Evolutionary conservation across 164 flowering plant species (phyloP), one percentile per base, ranked within the genome.

Genomic region (Berberis thunbergii): DNA sequence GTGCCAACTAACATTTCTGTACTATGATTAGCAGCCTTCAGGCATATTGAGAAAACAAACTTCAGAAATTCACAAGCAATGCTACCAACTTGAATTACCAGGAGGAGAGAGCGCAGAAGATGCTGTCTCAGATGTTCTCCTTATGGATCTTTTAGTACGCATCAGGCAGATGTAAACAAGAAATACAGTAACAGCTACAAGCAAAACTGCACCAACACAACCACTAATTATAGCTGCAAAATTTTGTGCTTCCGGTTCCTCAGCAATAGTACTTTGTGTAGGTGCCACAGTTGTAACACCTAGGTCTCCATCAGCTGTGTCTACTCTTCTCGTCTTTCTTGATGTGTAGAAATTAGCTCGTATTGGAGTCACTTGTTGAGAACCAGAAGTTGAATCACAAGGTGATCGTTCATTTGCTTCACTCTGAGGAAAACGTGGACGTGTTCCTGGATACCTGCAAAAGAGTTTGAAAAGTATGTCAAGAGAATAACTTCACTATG

Each of bases 251-350:
- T 52, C 69, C 59, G 75, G 67, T 64, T 64, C 79, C 46, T 68
- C 58, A 61, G 45, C 71, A 64, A 68, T 53, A 62, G 58, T 56
- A 65, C 12, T 57, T 63, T 66, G 70, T 58, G 68, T 40, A 42
- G 78, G 74, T n/a, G 81, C 75, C 12, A 79, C 59, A 2, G 79
- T 79, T 42, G 83, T 78, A 74, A 77, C 68, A 48, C 68, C 67
- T 58, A 41, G 61, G 54, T 72, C 75, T 59, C 70, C 74, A 56
- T 57, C 75, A 61, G 65, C 58, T 43, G 75, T 56, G 52, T 71
- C 63, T 41, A 58, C 70, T 54, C 50, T 54, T 63, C 67, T 71
- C 43, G 64, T 59, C 46, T 66, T 67, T 67, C 70, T 74, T 48
- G 50, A 48, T 48, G 9, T 63, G 45, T 26, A 26, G 26, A 26